Evolutionary conservation across 1,284 basidiomycete genomes (phyloP).

Genomic region (Filobasidium uniguttulatum): DNA sequence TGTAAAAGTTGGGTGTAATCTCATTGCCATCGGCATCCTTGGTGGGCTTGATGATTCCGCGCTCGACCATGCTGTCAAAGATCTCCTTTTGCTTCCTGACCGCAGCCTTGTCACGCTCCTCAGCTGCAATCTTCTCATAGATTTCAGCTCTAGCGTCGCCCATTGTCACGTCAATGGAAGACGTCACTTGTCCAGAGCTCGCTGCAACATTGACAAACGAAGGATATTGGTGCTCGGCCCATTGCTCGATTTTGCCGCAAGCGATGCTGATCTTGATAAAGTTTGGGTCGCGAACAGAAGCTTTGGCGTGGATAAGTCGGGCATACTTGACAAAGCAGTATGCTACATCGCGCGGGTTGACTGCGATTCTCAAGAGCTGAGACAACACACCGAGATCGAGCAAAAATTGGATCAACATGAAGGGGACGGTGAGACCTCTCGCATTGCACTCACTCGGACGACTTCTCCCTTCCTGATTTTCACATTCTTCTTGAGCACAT

Average conservation of each 20-base stretch:
- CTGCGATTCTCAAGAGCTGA: conserved; percentile 76
- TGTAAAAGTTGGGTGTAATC: conserved; percentile 9
- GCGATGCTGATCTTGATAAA: conserved; percentile 66
- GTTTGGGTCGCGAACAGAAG: conserved; percentile 69
- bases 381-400: background rate
- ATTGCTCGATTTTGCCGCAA: conserved; percentile 80
- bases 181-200: conserved; percentile 25
- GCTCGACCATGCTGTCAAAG: conserved; percentile 22
- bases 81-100: conserved; percentile 21
- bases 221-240: conserved; percentile 79
- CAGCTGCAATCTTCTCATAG: conserved; percentile 23
- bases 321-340: conserved; percentile 75
- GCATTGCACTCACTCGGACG: conserved; percentile 49
- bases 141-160: conserved; percentile 44
- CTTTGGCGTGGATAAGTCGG: conserved; percentile 67
- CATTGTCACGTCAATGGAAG: conserved; percentile 38
- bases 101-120: conserved; percentile 19
- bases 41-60: conserved; percentile 21
- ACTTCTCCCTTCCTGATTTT: conserved; percentile 92
- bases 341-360: conserved; percentile 83
- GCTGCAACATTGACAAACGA: conserved; percentile 53
- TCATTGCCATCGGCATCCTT: conserved; percentile 18
- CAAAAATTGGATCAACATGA: background rate
- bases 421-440: background rate
- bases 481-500: conserved; percentile 79